Conservation (phyloP, 345 rosid species). For the Microcos paniculata region DNA sequence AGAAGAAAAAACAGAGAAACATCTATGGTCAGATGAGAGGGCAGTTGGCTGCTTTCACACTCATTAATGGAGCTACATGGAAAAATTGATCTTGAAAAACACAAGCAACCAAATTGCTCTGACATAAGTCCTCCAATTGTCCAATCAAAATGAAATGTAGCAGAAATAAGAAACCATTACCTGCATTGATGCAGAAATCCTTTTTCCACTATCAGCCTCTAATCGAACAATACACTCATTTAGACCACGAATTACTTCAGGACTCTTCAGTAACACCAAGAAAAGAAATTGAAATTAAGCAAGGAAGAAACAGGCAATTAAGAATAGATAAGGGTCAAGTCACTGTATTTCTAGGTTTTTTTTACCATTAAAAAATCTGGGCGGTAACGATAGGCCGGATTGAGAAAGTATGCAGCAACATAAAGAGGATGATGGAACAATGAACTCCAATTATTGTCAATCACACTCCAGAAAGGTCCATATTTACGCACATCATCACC, state of each 20-base stretch:
- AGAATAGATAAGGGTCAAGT: neutral
- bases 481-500: conserved; percentile 63
- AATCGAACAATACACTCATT: conserved; percentile 87
- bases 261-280: conserved; percentile 44
- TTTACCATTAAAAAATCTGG: conserved; percentile 74
- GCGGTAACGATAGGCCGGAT: conserved; percentile 76
- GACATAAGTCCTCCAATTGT: neutral
- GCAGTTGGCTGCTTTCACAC: neutral
- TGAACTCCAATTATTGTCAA: conserved; percentile 71
- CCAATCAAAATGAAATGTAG: neutral
- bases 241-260: conserved; percentile 79
- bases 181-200: conserved; percentile 89
- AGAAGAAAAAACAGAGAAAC: neutral
- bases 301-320: neutral
- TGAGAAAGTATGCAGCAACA: conserved; percentile 88
- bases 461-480: conserved; percentile 77
- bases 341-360: neutral
- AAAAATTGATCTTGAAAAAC: conserved; percentile 11
- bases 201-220: conserved; percentile 67
- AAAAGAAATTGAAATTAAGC: conserved; percentile 11
- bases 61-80: neutral
- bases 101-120: neutral
- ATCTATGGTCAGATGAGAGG: conserved; percentile 1
- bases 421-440: conserved; percentile 83
- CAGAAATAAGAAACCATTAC: conserved; percentile 36